Conservation (phyloP, 2,329 filamentous ascomycete species). For the Diaporthe vexans region DNA sequence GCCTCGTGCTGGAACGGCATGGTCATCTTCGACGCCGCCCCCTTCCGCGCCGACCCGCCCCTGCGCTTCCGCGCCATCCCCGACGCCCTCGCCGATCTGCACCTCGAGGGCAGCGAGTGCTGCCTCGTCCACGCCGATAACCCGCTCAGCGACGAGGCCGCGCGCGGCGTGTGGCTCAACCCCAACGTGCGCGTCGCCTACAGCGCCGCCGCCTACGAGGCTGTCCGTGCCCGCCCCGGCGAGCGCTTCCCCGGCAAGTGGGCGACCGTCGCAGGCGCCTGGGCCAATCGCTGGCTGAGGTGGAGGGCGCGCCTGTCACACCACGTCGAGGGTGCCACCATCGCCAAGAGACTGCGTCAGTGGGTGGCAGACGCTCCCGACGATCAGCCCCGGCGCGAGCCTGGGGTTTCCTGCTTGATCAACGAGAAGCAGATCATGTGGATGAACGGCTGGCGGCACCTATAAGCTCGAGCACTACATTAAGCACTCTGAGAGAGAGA, state of each 20-base stretch:
- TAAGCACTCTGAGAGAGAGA: background rate
- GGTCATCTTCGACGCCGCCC: constrained; percentile 59
- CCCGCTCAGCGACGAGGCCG: constrained; percentile 60
- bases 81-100: constrained; percentile 71
- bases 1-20: constrained; percentile 80
- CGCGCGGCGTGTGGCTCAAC: constrained; percentile 75
- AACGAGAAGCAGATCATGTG: constrained; percentile 73
- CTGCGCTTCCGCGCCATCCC: constrained; percentile 74
- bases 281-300: constrained; percentile 69
- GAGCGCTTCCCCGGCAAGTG: constrained; percentile 62
- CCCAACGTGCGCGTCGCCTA: constrained; percentile 79
- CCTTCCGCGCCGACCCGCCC: constrained; percentile 60
- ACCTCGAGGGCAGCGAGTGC: constrained; percentile 84
- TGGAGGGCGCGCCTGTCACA: constrained; percentile 57
- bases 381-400: constrained; percentile 54
- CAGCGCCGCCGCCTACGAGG: constrained; percentile 64
- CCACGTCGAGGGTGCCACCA: constrained; percentile 53
- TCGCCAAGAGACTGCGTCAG: constrained; percentile 57
- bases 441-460: constrained; percentile 70
- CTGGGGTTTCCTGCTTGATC: constrained; percentile 65
- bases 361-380: constrained; percentile 55
- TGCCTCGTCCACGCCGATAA: constrained; percentile 84
- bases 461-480: constrained; percentile 50
- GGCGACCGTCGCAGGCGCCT: constrained; percentile 67
- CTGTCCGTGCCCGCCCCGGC: constrained; percentile 59